Evolutionary conservation across 2,329 filamentous ascomycete species (phyloP).

Genomic region (Dryadomyces quercus-mongolicae): DNA sequence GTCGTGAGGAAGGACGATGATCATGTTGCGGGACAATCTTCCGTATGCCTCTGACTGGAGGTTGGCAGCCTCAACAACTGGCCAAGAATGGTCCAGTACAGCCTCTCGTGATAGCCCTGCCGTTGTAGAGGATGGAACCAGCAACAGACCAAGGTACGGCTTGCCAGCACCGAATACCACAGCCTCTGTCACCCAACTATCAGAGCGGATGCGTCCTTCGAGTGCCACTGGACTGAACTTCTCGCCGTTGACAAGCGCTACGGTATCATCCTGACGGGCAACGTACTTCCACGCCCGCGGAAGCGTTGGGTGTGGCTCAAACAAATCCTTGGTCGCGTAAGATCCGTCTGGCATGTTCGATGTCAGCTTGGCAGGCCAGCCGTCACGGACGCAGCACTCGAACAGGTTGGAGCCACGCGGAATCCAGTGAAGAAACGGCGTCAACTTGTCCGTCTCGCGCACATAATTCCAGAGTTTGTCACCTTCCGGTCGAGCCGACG

Average conservation of each 20-base stretch:
- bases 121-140: conserved; percentile 23
- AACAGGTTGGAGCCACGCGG: conserved; percentile 22
- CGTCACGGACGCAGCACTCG: conserved; percentile 24
- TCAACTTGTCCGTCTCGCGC: conserved; percentile 24
- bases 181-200: conserved; percentile 31
- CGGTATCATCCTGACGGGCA: conserved; percentile 30
- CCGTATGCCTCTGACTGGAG: conserved; percentile 19
- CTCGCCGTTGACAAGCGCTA: conserved; percentile 25
- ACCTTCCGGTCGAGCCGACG: conserved; percentile 36
- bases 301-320: conserved; percentile 27
- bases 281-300: conserved; percentile 32
- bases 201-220: conserved; percentile 1
- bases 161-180: conserved; percentile 39
- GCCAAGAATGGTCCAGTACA: conserved; percentile 21
- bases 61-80: conserved; percentile 21
- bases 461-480: conserved; percentile 52
- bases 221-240: conserved; percentile 9
- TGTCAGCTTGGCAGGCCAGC: conserved; percentile 23
- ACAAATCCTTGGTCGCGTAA: conserved; percentile 25
- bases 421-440: conserved; percentile 20
- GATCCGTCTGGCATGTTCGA: conserved; percentile 17
- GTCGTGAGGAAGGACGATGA: conserved; percentile 32
- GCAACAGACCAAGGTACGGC: conserved; percentile 32
- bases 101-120: conserved; percentile 15
- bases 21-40: conserved; percentile 33